These are phyloP conservation scores for Rusavskia elegans DNA, from an alignment of 495 filamentous ascomycete species.

Conservation along the genomic window DNA sequence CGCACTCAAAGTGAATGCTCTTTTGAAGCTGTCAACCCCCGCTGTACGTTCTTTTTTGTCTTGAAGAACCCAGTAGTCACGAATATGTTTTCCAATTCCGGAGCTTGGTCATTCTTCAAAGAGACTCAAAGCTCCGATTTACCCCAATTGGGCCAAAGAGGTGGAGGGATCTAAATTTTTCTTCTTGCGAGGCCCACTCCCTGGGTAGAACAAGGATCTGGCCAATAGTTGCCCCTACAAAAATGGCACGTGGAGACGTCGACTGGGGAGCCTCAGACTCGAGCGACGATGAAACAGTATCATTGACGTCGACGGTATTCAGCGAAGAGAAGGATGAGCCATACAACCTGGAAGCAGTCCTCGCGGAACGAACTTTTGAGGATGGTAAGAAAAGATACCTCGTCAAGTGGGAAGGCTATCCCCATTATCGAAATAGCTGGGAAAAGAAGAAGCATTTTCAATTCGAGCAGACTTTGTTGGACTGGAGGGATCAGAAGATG, in stretches of 20 bases:
- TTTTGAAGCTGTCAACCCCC: no score
- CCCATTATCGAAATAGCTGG: slow-evolving; percentile 42
- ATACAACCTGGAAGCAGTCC: slow-evolving; percentile 29
- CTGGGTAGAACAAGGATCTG: no score
- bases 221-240: background rate
- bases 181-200: no score
- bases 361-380: slow-evolving; percentile 29
- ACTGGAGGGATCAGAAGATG: slow-evolving; percentile 38
- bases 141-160: no score
- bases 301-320: slow-evolving; percentile 39
- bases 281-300: slow-evolving; percentile 41
- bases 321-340: slow-evolving; percentile 17
- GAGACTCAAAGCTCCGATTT: no score
- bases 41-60: no score
- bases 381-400: slow-evolving; percentile 34
- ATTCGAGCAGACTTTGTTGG: slow-evolving; percentile 24
- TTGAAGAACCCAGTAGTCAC: no score
- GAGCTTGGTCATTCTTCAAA: no score
- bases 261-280: background rate
- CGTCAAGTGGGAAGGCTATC: slow-evolving; percentile 52
- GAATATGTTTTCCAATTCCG: no score
- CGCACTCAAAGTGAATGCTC: no score
- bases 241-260: background rate
- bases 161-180: no score
- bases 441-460: slow-evolving; percentile 42